Evolutionary conservation across 164 flowering plant genomes (phyloP).

Genomic region (Nymphaea colorata): DNA sequence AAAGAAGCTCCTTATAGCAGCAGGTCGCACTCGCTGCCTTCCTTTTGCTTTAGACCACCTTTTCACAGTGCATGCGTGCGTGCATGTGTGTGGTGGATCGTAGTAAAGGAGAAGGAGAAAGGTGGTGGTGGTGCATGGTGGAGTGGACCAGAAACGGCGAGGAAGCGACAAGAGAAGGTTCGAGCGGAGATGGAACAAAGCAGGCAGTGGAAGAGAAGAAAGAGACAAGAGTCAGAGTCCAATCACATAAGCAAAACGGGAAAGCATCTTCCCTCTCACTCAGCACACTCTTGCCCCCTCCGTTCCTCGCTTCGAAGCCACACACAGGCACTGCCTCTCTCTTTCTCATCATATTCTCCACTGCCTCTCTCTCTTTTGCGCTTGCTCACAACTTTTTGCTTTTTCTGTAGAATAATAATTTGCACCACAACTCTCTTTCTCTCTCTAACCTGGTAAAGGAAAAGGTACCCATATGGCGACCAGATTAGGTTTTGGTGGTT

Average conservation of each 20-base stretch:
- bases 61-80: neutral
- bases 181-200: neutral
- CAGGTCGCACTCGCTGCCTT: no score
- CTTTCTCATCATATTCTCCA: neutral
- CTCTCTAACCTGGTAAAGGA: no score
- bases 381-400: neutral
- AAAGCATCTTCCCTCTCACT: neutral
- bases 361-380: neutral
- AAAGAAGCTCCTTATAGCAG: no score
- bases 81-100: neutral
- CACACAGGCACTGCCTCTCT: neutral
- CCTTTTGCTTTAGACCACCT: no score
- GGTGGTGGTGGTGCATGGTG: no score
- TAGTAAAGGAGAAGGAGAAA: no score
- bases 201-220: neutral
- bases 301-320: neutral
- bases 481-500: no score
- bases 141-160: neutral
- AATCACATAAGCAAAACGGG: neutral
- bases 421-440: no score
- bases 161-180: neutral
- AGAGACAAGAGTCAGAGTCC: slow-evolving; percentile 1
- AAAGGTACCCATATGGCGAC: no score
- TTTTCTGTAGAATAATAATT: no score
- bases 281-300: neutral